These are phyloP conservation scores for Lactarius deliciosus DNA, from an alignment of 768 basidiomycete species.

Conservation along the genomic window DNA sequence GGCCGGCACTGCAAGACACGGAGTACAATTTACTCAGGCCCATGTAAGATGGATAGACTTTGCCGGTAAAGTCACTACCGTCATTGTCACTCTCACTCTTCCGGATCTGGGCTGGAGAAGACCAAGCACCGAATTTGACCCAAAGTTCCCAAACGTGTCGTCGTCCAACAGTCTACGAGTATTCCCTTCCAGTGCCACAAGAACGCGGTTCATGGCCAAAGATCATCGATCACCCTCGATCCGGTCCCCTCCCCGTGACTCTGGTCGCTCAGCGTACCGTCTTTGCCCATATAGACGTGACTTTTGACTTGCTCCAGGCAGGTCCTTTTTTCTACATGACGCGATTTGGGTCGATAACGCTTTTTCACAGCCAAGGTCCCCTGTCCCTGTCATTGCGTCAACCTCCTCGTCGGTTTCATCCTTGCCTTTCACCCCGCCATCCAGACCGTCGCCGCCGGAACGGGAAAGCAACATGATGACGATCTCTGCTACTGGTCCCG, in stretches of 20 bases:
- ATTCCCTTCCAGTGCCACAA: neutral
- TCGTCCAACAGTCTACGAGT: neutral
- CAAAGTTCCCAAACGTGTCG: too few relatives aligned
- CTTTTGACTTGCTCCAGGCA: neutral
- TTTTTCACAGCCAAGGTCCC: conserved; percentile 3
- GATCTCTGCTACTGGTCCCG: neutral
- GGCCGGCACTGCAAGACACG: too few relatives aligned
- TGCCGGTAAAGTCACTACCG: too few relatives aligned
- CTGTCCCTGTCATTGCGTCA: neutral
- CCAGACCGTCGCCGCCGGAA: neutral
- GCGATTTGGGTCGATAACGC: neutral
- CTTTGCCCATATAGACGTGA: neutral
- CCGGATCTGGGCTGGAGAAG: too few relatives aligned
- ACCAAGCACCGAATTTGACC: too few relatives aligned
- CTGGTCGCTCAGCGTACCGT: too few relatives aligned
- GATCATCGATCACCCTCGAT: too few relatives aligned
- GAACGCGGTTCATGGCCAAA: conserved; percentile 6
- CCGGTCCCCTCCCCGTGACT: neutral
- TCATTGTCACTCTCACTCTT: too few relatives aligned
- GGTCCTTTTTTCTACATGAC: neutral
- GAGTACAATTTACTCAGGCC: too few relatives aligned
- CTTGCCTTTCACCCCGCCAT: conserved; percentile 11
- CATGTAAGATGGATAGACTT: too few relatives aligned
- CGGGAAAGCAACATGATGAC: too few relatives aligned
- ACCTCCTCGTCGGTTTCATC: neutral